Base-by-base conservation (phyloP, 768 basidiomycete genomes). In the Crepidotus variabilis region DNA sequence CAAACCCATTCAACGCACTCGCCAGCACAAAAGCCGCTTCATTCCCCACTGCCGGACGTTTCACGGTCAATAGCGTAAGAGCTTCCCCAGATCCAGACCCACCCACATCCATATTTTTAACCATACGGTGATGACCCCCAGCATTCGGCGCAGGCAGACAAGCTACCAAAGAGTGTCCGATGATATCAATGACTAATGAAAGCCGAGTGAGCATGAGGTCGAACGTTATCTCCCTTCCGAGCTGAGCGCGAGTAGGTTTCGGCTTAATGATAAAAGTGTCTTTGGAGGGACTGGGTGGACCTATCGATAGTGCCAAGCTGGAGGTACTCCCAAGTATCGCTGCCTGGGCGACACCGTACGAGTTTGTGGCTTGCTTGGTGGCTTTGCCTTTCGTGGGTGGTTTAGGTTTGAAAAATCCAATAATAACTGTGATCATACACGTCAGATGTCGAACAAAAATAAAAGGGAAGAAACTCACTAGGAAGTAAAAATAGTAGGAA, bases 181-280 rank as follows among this genome's bases (percentile, higher is more conserved):
- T 51, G 43, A 90, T 74, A 53, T 93, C 91, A 56, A 90, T 62
- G 48, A 86, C 57, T 58, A 92, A 74, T 2, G 87, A 91, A 45
- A 71, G 72, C 45, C 81, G 78, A 23, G 86, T 74, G 36, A 92
- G 69, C 2, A 73, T 64, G 6, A 92, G 75, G 69, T 93, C 91
- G 61, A 92, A 92, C 22, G 73, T 70, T 61, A 91, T 87, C 61
- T 87, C 88, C 21, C 75, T 76, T 21, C 80, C 75, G 18, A 92
- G 77, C 34, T 81, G 78, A 1, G 72, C 69, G 50, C 78, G 78
- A 23, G 84, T 81, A 4, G 80, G 75, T 59, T 76, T 78, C 7
- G 75, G 72, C 58, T 78, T 78, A 46, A 69, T 70, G 18, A 61
- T 59, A 21, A 23, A 20, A 10, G 49, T 20, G 51, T 13, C 39